A percentile compares a stretch with the other conserved stretches of the same genome.
Evolutionary conservation across 495 filamentous ascomycete species (phyloP).

Genomic region (Tuber indicum): DNA sequence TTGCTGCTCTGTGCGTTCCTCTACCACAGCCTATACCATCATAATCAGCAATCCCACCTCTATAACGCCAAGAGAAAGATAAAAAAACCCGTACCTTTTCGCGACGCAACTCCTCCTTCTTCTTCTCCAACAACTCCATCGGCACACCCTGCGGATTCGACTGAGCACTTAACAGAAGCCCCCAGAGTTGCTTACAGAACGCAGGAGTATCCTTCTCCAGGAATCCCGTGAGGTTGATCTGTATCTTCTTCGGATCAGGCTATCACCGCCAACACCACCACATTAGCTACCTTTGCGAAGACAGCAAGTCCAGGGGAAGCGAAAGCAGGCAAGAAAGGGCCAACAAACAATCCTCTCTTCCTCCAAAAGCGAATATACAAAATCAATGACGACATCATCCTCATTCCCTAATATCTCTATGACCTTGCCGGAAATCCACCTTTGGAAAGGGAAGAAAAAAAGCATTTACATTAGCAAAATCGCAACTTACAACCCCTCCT

Average conservation of each 20-base stretch:
- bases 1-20: constrained; percentile 64
- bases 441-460: constrained; percentile 41
- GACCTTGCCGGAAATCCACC: constrained; percentile 87
- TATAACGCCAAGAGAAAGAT: background rate
- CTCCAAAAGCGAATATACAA: constrained; percentile 84
- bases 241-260: constrained; percentile 91
- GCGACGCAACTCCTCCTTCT: constrained; percentile 88
- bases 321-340: background rate
- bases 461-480: constrained; percentile 6
- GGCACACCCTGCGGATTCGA: constrained; percentile 82
- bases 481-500: background rate
- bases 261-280: constrained; percentile 43
- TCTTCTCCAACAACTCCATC: constrained; percentile 88
- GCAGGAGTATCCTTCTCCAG: constrained; percentile 83
- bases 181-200: constrained; percentile 95
- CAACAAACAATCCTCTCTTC: constrained; percentile 66
- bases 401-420: constrained; percentile 80
- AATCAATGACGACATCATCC: constrained; percentile 90
- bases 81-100: constrained; percentile 61
- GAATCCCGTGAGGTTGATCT: constrained; percentile 90
- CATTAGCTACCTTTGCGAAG: constrained; percentile 6
- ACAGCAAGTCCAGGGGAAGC: constrained; percentile 9
- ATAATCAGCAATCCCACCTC: constrained; percentile 34
- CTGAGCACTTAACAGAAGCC: constrained; percentile 81
- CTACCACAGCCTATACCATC: constrained; percentile 62